phyloP scores from a whole-genome alignment of 2,329 filamentous ascomycete species.

The Colletotrichum horii region DNA sequence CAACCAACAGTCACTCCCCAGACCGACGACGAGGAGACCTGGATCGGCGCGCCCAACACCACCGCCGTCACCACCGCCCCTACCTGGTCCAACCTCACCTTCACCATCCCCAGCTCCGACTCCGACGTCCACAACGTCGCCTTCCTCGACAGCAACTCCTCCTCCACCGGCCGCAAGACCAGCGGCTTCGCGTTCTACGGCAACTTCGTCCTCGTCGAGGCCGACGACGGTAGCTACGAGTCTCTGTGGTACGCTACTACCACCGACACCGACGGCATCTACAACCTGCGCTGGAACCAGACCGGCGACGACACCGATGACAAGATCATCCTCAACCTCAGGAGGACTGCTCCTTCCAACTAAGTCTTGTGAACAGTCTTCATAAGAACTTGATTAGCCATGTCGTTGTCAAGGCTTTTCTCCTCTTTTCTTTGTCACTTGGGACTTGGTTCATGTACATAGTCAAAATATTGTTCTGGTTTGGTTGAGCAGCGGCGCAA shows the following conservation, averaged over 20 bases:
- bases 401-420: neutral
- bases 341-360: conserved; percentile 23
- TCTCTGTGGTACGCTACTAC: conserved; percentile 28
- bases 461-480: neutral
- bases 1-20: conserved; percentile 11
- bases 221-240: conserved; percentile 9
- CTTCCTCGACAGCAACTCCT: conserved; percentile 16
- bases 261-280: conserved; percentile 19
- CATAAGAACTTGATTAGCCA: neutral
- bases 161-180: conserved; percentile 3
- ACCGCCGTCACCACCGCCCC: conserved; percentile 1
- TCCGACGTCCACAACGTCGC: conserved; percentile 25
- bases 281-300: conserved; percentile 29
- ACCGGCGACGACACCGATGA: conserved; percentile 15
- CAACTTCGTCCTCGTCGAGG: conserved; percentile 18
- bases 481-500: neutral
- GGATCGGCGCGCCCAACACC: conserved; percentile 25
- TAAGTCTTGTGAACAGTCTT: neutral
- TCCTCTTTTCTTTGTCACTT: neutral
- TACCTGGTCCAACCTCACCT: conserved; percentile 28
- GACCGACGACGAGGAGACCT: neutral
- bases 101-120: conserved; percentile 26
- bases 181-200: conserved; percentile 31
- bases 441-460: neutral
- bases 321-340: conserved; percentile 25